Percentiles rank a stretch among this genome's conserved stretches.
These are phyloP conservation scores for Leptographium flavum DNA, from an alignment of 2,329 filamentous ascomycete genomes.

Conservation along the genomic window DNA sequence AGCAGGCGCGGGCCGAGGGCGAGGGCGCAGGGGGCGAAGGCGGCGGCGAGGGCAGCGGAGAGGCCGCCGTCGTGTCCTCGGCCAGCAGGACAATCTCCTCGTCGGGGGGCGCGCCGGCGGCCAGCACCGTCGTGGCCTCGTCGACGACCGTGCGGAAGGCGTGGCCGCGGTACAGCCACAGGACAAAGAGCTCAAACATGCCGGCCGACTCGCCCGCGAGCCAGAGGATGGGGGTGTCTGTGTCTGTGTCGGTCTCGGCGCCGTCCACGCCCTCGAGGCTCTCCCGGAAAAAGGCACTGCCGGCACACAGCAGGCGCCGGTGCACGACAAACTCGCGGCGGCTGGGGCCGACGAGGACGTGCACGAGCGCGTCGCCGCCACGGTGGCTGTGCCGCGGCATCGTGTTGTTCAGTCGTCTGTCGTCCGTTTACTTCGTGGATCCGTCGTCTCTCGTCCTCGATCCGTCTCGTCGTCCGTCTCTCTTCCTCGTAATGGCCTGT, in stretches of 20 bases:
- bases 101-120: constrained; percentile 5
- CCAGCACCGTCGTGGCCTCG: constrained; percentile 19
- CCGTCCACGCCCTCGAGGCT: constrained; percentile 24
- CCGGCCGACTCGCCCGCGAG: constrained; percentile 31
- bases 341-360: constrained; percentile 17
- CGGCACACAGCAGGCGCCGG: constrained; percentile 27
- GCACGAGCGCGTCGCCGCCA: constrained; percentile 11
- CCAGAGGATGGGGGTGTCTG: constrained; percentile 16
- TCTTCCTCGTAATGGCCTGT: too few relatives aligned
- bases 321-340: constrained; percentile 18
- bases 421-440: too few relatives aligned
- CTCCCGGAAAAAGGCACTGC: constrained; percentile 33
- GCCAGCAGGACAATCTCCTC: neutral
- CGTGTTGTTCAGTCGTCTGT: too few relatives aligned
- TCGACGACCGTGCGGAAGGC: constrained; percentile 30
- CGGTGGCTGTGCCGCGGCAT: neutral
- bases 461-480: too few relatives aligned
- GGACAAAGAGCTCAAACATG: constrained; percentile 38
- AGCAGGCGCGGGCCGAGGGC: constrained; percentile 8
- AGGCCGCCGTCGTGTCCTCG: neutral
- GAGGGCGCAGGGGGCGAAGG: neutral
- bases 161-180: constrained; percentile 33
- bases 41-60: neutral
- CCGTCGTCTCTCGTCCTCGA: too few relatives aligned
- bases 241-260: neutral